Percentiles rank a stretch among this genome's conserved stretches.
Conservation (phyloP, 2,329 filamentous ascomycete species). For the Dryadomyces sulphureus region DNA sequence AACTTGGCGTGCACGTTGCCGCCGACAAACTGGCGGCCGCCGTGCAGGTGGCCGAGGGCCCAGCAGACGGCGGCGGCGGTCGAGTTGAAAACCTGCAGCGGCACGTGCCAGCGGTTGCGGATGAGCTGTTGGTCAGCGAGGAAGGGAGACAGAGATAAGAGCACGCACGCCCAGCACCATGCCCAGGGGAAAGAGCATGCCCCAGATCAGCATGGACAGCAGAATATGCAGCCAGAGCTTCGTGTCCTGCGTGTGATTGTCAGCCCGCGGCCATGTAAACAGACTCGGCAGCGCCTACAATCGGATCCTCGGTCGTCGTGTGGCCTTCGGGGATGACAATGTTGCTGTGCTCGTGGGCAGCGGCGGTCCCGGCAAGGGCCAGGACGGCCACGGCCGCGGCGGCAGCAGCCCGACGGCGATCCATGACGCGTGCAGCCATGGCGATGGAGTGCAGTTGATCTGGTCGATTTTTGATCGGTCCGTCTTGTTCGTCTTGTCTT, state of each 20-base stretch:
- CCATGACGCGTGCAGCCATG: neutral
- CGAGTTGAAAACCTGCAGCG: conserved; percentile 63
- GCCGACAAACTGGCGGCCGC: conserved; percentile 68
- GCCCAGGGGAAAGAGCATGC: conserved; percentile 80
- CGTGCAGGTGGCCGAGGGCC: conserved; percentile 81
- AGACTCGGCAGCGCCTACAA: conserved; percentile 7
- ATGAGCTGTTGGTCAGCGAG: conserved; percentile 45
- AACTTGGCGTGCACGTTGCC: conserved; percentile 70
- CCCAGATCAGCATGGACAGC: conserved; percentile 74
- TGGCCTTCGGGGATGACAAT: conserved; percentile 51
- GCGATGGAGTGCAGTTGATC: neutral
- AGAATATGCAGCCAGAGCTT: conserved; percentile 92
- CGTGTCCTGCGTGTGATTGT: conserved; percentile 42
- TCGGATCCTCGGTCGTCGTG: conserved; percentile 55
- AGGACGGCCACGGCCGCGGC: conserved; percentile 5
- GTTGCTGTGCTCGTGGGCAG: conserved; percentile 33
- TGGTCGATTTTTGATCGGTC: neutral
- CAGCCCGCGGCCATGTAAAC: neutral
- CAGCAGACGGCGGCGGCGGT: conserved; percentile 69
- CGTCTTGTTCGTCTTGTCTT: neutral
- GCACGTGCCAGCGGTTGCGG: conserved; percentile 88
- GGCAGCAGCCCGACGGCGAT: neutral
- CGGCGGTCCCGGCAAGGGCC: conserved; percentile 9
- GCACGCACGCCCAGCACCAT: conserved; percentile 80
- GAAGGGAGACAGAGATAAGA: neutral